phyloP scores from a whole-genome alignment of 2,329 filamentous ascomycete genomes.

The Lachnellula subtilissima region DNA sequence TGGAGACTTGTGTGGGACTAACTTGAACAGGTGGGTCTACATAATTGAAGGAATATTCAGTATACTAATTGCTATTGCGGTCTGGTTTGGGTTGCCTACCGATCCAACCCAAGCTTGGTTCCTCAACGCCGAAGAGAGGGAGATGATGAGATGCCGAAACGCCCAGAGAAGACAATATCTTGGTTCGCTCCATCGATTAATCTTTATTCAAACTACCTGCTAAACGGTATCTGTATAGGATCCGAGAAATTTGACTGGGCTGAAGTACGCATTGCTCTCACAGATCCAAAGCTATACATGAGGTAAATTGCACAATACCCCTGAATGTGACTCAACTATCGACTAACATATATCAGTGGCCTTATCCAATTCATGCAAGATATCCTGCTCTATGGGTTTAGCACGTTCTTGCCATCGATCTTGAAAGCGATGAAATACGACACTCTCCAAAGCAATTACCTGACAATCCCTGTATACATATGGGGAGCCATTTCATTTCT shows the following conservation, averaged over 20 bases:
- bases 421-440: slow-evolving; percentile 47
- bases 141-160: slow-evolving; percentile 45
- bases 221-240: background rate
- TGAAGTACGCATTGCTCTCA: slow-evolving; percentile 43
- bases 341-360: slow-evolving; percentile 29
- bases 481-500: slow-evolving; percentile 45
- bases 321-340: background rate
- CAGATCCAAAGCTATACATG: slow-evolving; percentile 48
- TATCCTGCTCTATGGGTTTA: slow-evolving; percentile 45
- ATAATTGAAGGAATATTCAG: slow-evolving; percentile 47
- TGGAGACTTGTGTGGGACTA: background rate
- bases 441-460: slow-evolving; percentile 46
- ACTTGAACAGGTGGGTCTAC: slow-evolving; percentile 36
- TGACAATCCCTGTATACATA: slow-evolving; percentile 54
- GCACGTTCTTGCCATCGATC: slow-evolving; percentile 53
- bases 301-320: background rate
- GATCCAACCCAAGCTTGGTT: slow-evolving; percentile 45
- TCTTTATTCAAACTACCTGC: background rate
- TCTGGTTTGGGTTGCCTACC: slow-evolving; percentile 45
- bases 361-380: slow-evolving; percentile 19
- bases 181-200: slow-evolving; percentile 1
- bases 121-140: slow-evolving; percentile 42
- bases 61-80: slow-evolving; percentile 37
- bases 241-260: slow-evolving; percentile 46
- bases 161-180: slow-evolving; percentile 41